A percentile compares a stretch with the other conserved stretches of the same genome.
Evolutionary conservation across 208 protist species (phyloP).

Genomic region (Vickermania spadyakhi): DNA sequence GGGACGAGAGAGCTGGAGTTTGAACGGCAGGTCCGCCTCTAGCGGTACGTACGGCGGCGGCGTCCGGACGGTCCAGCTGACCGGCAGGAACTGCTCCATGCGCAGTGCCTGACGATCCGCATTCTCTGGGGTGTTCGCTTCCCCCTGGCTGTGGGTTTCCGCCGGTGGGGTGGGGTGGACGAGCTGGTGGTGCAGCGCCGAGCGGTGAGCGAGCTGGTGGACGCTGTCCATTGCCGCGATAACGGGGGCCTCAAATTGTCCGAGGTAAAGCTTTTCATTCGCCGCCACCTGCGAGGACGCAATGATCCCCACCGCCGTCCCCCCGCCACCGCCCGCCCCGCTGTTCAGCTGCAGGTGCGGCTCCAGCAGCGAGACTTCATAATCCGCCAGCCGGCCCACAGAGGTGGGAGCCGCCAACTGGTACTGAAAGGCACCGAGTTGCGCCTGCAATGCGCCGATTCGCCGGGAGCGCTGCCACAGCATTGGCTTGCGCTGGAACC

Average conservation of each 20-base stretch:
- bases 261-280: conserved; percentile 73
- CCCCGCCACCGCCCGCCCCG: conserved; percentile 27
- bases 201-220: conserved; percentile 64
- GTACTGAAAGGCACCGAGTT: conserved; percentile 70
- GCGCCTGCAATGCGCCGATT: conserved; percentile 72
- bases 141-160: neutral
- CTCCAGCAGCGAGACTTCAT: conserved; percentile 60
- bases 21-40: conserved; percentile 77
- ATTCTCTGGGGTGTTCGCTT: conserved; percentile 5
- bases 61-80: conserved; percentile 76
- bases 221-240: conserved; percentile 70
- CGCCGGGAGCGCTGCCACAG: conserved; percentile 80
- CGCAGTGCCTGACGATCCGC: conserved; percentile 14
- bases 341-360: conserved; percentile 34
- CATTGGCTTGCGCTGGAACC: conserved; percentile 86
- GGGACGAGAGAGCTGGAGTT: conserved; percentile 65
- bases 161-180: conserved; percentile 19
- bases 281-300: conserved; percentile 73
- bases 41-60: conserved; percentile 78
- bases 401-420: conserved; percentile 23
- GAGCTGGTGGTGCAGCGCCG: conserved; percentile 47
- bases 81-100: conserved; percentile 57
- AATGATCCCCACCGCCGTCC: conserved; percentile 59
- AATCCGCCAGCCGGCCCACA: conserved; percentile 41
- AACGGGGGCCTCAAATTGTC: conserved; percentile 78